These are phyloP conservation scores for Saussurea involucrata DNA, from an alignment of 129 eudicot genomes.

Conservation along the genomic window DNA sequence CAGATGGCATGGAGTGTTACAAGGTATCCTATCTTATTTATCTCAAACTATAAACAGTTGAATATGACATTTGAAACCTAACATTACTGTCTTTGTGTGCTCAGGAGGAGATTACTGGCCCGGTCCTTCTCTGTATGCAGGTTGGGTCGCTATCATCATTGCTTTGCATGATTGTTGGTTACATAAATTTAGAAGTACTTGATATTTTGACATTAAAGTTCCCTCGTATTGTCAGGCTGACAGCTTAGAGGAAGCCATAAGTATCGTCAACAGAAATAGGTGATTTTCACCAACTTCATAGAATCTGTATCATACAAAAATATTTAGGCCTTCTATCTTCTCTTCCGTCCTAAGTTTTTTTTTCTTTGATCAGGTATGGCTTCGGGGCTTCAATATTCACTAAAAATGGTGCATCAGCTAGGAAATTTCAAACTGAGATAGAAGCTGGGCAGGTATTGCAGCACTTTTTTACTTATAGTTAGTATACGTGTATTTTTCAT, in stretches of 20 bases:
- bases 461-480: not conserved
- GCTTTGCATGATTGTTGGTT: slow-evolving; percentile 11
- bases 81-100: slow-evolving; percentile 17
- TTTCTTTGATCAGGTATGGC: slow-evolving; percentile 60
- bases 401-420: slow-evolving; percentile 87
- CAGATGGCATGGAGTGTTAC: slow-evolving; percentile 67
- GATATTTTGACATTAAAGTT: slow-evolving; percentile 10
- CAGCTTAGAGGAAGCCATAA: slow-evolving; percentile 94
- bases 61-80: slow-evolving; percentile 5
- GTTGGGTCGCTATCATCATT: slow-evolving; percentile 30
- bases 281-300: slow-evolving; percentile 20
- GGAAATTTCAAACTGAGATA: slow-evolving; percentile 89
- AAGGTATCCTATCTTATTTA: slow-evolving; percentile 43
- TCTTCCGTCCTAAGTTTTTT: slow-evolving; percentile 3
- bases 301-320: not conserved
- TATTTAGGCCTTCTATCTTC: slow-evolving; percentile 2
- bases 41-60: not conserved
- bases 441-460: slow-evolving; percentile 89
- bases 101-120: slow-evolving; percentile 88
- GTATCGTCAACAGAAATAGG: slow-evolving; percentile 81
- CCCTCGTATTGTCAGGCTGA: slow-evolving; percentile 53
- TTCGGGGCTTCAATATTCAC: slow-evolving; percentile 96
- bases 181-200: not conserved
- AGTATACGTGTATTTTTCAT: not conserved
- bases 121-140: slow-evolving; percentile 87